Conservation (phyloP, 805 yeast species). For the Candida nemodendra region DNA sequence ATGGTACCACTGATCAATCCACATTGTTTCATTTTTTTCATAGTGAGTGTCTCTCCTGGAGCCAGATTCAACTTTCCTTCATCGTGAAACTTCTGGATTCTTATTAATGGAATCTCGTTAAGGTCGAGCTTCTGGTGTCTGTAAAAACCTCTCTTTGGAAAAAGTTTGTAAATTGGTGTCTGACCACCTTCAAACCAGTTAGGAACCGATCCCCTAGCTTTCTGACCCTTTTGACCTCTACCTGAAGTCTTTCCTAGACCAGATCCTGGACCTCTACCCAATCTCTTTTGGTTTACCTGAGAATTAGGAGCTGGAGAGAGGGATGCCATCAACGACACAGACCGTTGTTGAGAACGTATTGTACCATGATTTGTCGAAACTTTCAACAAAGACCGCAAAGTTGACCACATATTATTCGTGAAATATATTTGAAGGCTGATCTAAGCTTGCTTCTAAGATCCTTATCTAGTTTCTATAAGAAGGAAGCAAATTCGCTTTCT, state of each 20-base stretch:
- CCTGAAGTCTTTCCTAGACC: slow-evolving; percentile 94
- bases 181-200: slow-evolving; percentile 99
- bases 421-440: no score
- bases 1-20: slow-evolving; percentile 72
- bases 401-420: no score
- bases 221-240: slow-evolving; percentile 98
- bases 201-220: slow-evolving; percentile 88
- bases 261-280: slow-evolving; percentile 96
- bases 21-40: slow-evolving; percentile 70
- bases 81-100: slow-evolving; percentile 69
- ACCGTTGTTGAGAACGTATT: slow-evolving; percentile 21
- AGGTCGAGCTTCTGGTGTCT: slow-evolving; percentile 56
- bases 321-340: slow-evolving; percentile 48
- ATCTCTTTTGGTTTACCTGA: slow-evolving; percentile 59
- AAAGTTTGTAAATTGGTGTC: slow-evolving; percentile 80
- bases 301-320: slow-evolving; percentile 64
- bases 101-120: slow-evolving; percentile 61
- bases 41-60: slow-evolving; percentile 65
- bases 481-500: no score
- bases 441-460: no score
- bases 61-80: slow-evolving; percentile 59
- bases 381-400: neutral
- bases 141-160: slow-evolving; percentile 87
- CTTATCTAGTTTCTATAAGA: no score
- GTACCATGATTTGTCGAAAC: no score